Evolutionary conservation across 2,329 filamentous ascomycete genomes (phyloP), one percentile per base, ranked within the genome.

Genomic region (Colletotrichum coccodes): DNA sequence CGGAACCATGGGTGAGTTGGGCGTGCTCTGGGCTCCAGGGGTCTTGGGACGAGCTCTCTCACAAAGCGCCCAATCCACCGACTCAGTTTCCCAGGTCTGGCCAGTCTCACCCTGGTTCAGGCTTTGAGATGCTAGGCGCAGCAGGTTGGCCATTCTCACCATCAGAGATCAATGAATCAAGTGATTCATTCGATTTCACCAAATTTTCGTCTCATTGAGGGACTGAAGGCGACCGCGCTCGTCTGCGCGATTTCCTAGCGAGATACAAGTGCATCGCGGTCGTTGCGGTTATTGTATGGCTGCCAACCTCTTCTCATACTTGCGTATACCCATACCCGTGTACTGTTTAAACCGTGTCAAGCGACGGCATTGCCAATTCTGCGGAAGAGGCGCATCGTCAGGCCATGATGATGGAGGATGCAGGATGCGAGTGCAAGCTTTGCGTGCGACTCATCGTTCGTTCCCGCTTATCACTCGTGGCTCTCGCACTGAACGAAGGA

Each of bases 41-140:
- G 21, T 30, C 34, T 50, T 30, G 44, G 38, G 57, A 42, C 26
- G 46, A 46, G 56, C 56, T 21, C 42, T 66, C 49, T 32, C 34
- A 54, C 50, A 56, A 47, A 32, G 34, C 32, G 42, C 42, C 50
- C 14, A 54, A 49, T 26, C 18, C 26, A 53, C 54, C 60, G 65
- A 65, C 53, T 68, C 65, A 64, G 60, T 28, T 8, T 18, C 21
- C 34, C 36, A 47, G 42, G 42, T 18, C 14, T 47, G 6, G 21
- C n/a, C 46, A 62, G 38, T 46, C 42, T 50, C 21, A 16, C 30
- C 26, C 53, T 36, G 60, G 40, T 26, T 18, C 59, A 14, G 26
- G 26, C 59, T 42, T 61, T 34, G 11, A 14, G 26, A 42, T 38
- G 47, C n/a, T 34, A 40, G n/a, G 11, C 18, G 46, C 14, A 30